These are phyloP conservation scores for Colletotrichum endophyticum DNA, from an alignment of 2,329 filamentous ascomycete species.

Conservation along the genomic window DNA sequence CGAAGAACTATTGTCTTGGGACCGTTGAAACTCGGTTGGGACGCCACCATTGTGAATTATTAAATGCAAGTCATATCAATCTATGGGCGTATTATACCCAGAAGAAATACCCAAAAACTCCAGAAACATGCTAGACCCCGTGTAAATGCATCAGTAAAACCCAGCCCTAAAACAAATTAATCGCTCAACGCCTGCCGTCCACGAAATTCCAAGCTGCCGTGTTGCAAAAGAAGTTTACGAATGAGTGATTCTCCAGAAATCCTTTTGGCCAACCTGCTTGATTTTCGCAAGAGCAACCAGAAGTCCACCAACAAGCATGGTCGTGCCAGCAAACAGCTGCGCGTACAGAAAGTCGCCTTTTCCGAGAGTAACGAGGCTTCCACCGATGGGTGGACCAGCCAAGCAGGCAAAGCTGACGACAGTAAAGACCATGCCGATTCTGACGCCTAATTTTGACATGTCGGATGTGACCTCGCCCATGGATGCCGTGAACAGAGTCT, in stretches of 20 bases:
- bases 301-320: slow-evolving; percentile 5
- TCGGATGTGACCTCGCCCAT: slow-evolving; percentile 42
- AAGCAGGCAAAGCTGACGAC: slow-evolving; percentile 41
- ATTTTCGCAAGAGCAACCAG: slow-evolving; percentile 13
- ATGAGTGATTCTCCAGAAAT: neutral
- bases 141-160: neutral
- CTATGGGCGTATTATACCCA: neutral
- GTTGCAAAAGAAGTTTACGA: neutral
- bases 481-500: slow-evolving; percentile 43
- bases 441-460: slow-evolving; percentile 42
- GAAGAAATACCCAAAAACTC: neutral
- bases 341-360: neutral
- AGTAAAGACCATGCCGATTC: slow-evolving; percentile 46
- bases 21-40: fast-evolving
- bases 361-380: slow-evolving; percentile 42
- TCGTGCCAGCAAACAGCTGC: slow-evolving; percentile 6
- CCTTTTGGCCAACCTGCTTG: slow-evolving; percentile 8
- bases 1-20: neutral
- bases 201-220: neutral
- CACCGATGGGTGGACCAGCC: slow-evolving; percentile 44
- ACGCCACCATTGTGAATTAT: neutral
- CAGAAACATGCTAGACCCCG: neutral
- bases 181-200: neutral
- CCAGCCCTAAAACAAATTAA: neutral
- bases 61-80: neutral